Evolutionary conservation across 768 basidiomycete species (phyloP), one percentile per base, ranked within the genome.

Genomic region (Auriscalpium microsporum): DNA sequence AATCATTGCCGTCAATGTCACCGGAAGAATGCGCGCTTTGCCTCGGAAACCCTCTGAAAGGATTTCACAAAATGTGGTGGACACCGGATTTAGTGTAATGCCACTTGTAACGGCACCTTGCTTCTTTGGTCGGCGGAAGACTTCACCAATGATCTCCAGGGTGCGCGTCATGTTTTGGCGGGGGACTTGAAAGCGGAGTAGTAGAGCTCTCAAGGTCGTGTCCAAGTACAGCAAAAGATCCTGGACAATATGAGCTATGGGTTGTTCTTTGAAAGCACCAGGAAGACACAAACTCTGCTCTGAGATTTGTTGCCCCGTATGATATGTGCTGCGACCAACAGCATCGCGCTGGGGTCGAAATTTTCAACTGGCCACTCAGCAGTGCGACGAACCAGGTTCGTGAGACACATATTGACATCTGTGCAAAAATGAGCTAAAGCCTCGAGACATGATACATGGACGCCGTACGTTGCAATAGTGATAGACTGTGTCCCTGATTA

Each of bases 381-480:
- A n/a, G 78, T 72, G 35, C 81, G 78, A 7, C 84, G 78, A 45
- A 80, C 76, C 50, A 85, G 63, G 33, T 70, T 71, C 1, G 72
- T 74, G 11, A 87, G 70, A 45, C 79, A 77, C 44, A 78, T 72
- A 7, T 82, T 83, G 47, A 79, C 68, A 64, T 79, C 87, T 90
- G 62, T 10, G 10, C 13, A 13, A 35, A 47, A 8, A 16, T 58
- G 47, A 53, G 45, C 16, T 8, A 4, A 42, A 35, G 11, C 33
- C 5, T 11, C 2, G 14, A 33, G 45, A 47, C 14, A 48, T 5
- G n/a, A 28, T 17, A 21, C 48, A 40, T 14, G 14, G 42, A 45
- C 44, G 14, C 65, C 81, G 58, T 58, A 86, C 88, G 77, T 54
- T 71, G 74, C 67, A 88, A 73, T n/a, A 82, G 68, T 3, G 80